These are phyloP conservation scores for Apiospora sp. DNA, from an alignment of 2,329 filamentous ascomycete species.

Conservation along the genomic window DNA sequence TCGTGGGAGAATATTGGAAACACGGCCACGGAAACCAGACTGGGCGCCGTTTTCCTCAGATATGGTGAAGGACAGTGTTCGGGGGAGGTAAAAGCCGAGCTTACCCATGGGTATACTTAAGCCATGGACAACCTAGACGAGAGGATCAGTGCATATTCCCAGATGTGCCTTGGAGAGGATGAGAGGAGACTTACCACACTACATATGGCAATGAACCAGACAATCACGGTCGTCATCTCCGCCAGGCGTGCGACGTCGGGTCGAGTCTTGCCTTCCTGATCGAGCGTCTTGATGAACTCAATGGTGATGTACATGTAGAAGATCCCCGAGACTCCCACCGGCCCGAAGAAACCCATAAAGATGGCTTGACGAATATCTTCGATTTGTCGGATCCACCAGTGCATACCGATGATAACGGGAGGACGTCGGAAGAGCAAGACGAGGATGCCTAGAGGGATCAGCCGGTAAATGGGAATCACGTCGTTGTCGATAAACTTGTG, in stretches of 20 bases:
- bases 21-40: slow-evolving; percentile 40
- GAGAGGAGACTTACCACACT: slow-evolving; percentile 70
- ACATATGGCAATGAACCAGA: slow-evolving; percentile 90
- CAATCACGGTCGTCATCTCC: slow-evolving; percentile 74
- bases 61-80: slow-evolving; percentile 64
- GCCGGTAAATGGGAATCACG: slow-evolving; percentile 76
- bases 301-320: slow-evolving; percentile 87
- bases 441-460: slow-evolving; percentile 76
- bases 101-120: slow-evolving; percentile 82
- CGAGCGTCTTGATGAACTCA: slow-evolving; percentile 71
- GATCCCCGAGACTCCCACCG: slow-evolving; percentile 87
- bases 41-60: slow-evolving; percentile 39
- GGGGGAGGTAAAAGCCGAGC: slow-evolving; percentile 67
- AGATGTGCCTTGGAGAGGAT: neutral
- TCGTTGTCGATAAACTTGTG: slow-evolving; percentile 68
- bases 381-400: slow-evolving; percentile 82
- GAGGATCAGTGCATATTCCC: slow-evolving; percentile 4
- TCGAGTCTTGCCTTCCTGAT: slow-evolving; percentile 66
- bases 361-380: slow-evolving; percentile 76
- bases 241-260: slow-evolving; percentile 70
- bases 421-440: slow-evolving; percentile 80
- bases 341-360: slow-evolving; percentile 93
- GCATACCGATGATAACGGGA: slow-evolving; percentile 77
- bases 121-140: slow-evolving; percentile 72
- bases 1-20: neutral